Conservation (phyloP, 768 basidiomycete genomes). For the Phlebiopsis gigantea region DNA sequence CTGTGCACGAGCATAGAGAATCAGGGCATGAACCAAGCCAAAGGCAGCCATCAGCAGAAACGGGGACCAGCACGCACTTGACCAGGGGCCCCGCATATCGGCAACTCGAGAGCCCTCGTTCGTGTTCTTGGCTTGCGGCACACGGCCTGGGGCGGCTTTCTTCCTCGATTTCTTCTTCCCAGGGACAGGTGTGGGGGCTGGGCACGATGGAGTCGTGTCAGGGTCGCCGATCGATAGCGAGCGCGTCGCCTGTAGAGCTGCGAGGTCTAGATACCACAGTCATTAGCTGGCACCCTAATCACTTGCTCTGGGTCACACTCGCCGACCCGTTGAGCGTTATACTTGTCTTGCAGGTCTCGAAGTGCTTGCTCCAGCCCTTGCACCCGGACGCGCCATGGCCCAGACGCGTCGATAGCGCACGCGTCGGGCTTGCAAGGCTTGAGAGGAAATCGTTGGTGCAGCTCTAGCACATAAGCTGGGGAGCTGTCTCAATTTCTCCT, state of each 20-base stretch:
- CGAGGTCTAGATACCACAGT: not conserved
- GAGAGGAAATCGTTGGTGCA: not conserved
- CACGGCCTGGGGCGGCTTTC: not conserved
- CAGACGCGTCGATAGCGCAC: not conserved
- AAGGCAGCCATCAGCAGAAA: not conserved
- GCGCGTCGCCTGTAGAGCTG: not conserved
- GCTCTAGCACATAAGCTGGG: slow-evolving; percentile 3
- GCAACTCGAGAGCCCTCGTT: not conserved
- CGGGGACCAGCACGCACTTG: not conserved
- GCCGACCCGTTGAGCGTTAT: not conserved
- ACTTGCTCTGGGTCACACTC: not conserved
- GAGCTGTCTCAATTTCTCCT: not conserved
- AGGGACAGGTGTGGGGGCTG: not conserved
- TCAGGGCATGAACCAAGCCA: not conserved
- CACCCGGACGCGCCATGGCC: slow-evolving; percentile 1
- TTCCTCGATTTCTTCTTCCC: slow-evolving; percentile 2
- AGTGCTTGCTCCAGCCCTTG: slow-evolving; percentile 1
- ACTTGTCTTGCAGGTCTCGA: not conserved
- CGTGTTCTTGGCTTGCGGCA: not conserved
- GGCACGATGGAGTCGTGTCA: not conserved
- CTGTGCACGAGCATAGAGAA: not conserved
- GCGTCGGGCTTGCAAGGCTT: not conserved
- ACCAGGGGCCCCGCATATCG: not conserved
- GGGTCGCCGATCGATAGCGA: not conserved
- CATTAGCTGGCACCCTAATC: not conserved